Base-by-base conservation (phyloP, 495 filamentous ascomycete genomes). In the Penicillium angulare region DNA sequence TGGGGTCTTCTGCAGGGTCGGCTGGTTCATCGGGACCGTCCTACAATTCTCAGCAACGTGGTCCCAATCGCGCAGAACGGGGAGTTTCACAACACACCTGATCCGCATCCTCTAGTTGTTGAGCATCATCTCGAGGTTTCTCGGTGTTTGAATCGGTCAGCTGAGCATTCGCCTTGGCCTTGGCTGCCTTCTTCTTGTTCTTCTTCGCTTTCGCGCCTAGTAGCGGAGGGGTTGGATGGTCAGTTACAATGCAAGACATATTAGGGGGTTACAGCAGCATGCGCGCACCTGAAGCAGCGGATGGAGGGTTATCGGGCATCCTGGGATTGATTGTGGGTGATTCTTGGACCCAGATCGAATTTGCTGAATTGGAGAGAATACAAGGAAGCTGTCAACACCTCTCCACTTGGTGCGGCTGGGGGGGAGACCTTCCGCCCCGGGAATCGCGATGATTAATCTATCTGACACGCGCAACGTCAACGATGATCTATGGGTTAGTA, bases 151-250 rank as follows among this genome's bases (percentile, higher is more conserved):
- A 27, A 13, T 55, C 38, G 13, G 54, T 16, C n/a, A 49, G n/a
- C 27, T 53, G 53, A 18, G 61, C 57, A 6, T 55, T 57, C 35
- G 47, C 61, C 29, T 53, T 63, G 43, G 60, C 60, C 57, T 77
- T 82, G 50, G 68, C 62, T 49, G 66, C 69, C 49, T 85, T 88
- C 74, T 85, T 88, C 66, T 82, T 87, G 66, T 78, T 83, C 64
- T 80, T 86, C 76, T 86, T 89, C 55, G 84, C 82, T 60, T 81
- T 84, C 44, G 72, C 51, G 64, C 71, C 80, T 69, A 18, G 35
- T 1, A n/a, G 33, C 39, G 27, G 8, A 38, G 42, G 33, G 43
- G 33, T 41, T 22, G 21, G 15, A 12, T 41, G 12, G 21, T 20
- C 0, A n/a, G 5, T 23, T 24, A 17, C n/a, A 39, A 39, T 31